Evolutionary conservation across 306 rosid genomes (phyloP), one percentile per base, ranked within the genome.

Genomic region (Prunus kanzakura): DNA sequence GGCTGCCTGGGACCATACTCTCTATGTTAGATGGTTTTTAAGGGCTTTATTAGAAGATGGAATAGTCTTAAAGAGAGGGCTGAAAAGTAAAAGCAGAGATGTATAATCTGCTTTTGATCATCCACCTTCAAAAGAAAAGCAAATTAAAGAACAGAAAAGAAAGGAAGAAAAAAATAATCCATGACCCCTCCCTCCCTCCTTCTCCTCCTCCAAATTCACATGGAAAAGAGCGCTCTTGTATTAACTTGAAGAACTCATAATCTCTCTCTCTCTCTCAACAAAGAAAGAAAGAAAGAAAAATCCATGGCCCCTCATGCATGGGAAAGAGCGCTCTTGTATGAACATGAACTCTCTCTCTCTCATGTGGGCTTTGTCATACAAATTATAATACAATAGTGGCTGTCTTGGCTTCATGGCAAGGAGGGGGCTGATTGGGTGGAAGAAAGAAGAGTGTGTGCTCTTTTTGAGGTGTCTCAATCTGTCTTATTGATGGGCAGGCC

Each of bases 171-270:
- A 74, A 67, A 61, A 61, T 80, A 64, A 54, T 63, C 66, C 67
- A 71, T 73, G 82, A 47, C 56, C 56, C 52, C 27, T 50, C 67
- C 63, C 78, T 41, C 41, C 41, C 8, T 35, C 73, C 64, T 11
- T 38, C 54, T 22, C 54, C 29, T 71, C 13, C 29, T 71, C 13
- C 55, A 23, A 73, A 32, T 55, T 72, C 83, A 78, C 91, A 89
- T 84, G 89, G 94, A 83, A 92, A 90, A 89, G 93, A 80, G 94
- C 81, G 98, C 86, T 72, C 55, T 82, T 87, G 90, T 89, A 86
- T 85, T 64, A 85, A 79, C 82, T 82, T 76, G 81, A 80, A 76
- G 22, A 56, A 38, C 54, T 38, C 75, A 54, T 38, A 4, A 4
- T 4, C 6, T 38, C 43, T 67, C 47, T 51, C n/a, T n/a, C 2